Evolutionary conservation across 495 filamentous ascomycete genomes (phyloP).

Genomic region (Lasiosphaeriaceae sp.): DNA sequence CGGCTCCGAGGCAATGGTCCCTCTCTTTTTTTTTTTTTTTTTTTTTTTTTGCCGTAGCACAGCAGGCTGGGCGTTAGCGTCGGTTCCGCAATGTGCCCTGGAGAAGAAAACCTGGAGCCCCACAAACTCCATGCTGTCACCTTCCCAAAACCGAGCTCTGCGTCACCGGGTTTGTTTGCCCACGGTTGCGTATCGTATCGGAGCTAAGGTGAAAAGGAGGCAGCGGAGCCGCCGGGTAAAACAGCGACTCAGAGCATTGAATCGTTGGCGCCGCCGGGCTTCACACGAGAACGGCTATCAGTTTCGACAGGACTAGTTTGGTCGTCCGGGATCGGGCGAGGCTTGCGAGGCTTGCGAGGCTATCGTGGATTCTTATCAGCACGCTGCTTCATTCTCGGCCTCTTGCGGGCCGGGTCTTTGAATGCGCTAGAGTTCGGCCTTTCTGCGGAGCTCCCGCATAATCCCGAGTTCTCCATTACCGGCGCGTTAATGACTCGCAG

Average conservation of each 20-base stretch:
- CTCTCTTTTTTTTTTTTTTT: not conserved
- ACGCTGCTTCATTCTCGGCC: not conserved
- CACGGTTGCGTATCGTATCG: not conserved
- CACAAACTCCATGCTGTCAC: constrained; percentile 1
- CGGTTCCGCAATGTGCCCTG: not conserved
- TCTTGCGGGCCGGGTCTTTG: not conserved
- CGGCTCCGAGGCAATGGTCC: not conserved
- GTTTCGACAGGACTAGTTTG: not conserved
- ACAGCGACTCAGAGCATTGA: not conserved
- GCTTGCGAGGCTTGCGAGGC: not conserved
- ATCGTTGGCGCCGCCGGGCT: not conserved
- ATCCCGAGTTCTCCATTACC: not conserved
- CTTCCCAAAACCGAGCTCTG: not conserved
- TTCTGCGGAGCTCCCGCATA: constrained; percentile 9
- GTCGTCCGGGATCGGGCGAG: not conserved
- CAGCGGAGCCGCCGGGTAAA: constrained; percentile 29
- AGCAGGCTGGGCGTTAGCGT: no score
- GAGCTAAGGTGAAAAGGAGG: constrained; percentile 15
- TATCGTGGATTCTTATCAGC: not conserved
- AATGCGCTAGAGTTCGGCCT: constrained; percentile 4
- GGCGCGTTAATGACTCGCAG: constrained; percentile 6
- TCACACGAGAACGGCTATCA: not conserved
- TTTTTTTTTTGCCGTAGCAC: not conserved
- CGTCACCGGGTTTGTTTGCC: not conserved
- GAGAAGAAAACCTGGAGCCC: not conserved